A percentile compares a stretch with the other conserved stretches of the same genome.
These are phyloP conservation scores for Aureobasidium subglaciale DNA, from an alignment of 2,329 filamentous ascomycete species.

Conservation along the genomic window DNA sequence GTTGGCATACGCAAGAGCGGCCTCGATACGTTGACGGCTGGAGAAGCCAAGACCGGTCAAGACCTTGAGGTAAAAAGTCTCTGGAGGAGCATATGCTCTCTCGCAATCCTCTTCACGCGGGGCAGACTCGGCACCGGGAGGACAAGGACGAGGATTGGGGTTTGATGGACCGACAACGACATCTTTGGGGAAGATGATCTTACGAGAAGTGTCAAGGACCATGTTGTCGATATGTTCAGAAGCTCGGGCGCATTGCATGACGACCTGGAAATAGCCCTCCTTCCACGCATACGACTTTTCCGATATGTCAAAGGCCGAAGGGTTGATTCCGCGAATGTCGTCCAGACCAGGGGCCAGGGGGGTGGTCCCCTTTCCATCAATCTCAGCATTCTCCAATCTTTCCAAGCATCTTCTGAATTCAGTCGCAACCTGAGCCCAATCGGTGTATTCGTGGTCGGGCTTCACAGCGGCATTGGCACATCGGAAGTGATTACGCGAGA, in stretches of 20 bases:
- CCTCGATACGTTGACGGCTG: slow-evolving; percentile 70
- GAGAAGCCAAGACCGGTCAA: slow-evolving; percentile 74
- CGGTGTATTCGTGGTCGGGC: slow-evolving; percentile 51
- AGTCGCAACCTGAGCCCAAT: slow-evolving; percentile 62
- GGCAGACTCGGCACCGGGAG: slow-evolving; percentile 53
- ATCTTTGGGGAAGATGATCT: slow-evolving; percentile 62
- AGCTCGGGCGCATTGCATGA: slow-evolving; percentile 69
- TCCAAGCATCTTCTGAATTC: slow-evolving; percentile 54
- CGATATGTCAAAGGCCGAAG: slow-evolving; percentile 60
- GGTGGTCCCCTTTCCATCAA: slow-evolving; percentile 53
- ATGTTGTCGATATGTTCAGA: slow-evolving; percentile 78
- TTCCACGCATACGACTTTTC: slow-evolving; percentile 77
- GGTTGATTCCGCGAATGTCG: slow-evolving; percentile 46
- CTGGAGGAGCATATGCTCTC: slow-evolving; percentile 60
- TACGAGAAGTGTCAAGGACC: slow-evolving; percentile 61
- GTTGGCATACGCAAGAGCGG: slow-evolving; percentile 73
- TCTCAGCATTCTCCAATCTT: slow-evolving; percentile 60
- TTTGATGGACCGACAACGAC: slow-evolving; percentile 79
- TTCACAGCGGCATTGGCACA: slow-evolving; percentile 43
- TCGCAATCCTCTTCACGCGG: slow-evolving; percentile 71
- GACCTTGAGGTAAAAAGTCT: slow-evolving; percentile 74
- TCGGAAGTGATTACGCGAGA: slow-evolving; percentile 61
- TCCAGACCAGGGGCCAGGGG: slow-evolving; percentile 16
- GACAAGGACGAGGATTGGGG: slow-evolving; percentile 66
- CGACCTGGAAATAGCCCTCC: slow-evolving; percentile 72